Percentiles rank a stretch among this genome's conserved stretches.
These are phyloP conservation scores for Dinochytrium kinnereticum DNA, from an alignment of 371 early-diverging fungal genomes.

Conservation along the genomic window DNA sequence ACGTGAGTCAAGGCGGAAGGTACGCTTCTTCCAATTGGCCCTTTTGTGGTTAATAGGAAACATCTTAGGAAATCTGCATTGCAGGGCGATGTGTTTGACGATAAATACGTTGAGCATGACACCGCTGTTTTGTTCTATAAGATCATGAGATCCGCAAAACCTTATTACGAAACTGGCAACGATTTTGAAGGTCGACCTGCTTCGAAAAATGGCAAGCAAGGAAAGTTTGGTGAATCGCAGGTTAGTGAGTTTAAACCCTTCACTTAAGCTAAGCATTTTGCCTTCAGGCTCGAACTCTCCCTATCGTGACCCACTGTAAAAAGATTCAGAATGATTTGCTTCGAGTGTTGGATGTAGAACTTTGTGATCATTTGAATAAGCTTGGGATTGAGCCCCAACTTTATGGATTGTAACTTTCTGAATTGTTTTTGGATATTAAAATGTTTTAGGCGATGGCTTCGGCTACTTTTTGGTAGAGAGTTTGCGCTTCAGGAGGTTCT, in stretches of 20 bases:
- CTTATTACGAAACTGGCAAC: constrained; percentile 78
- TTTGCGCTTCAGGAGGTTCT: constrained; percentile 74
- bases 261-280: no score
- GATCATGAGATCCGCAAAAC: constrained; percentile 79
- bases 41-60: background rate
- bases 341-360: constrained; percentile 67
- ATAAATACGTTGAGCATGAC: constrained; percentile 82
- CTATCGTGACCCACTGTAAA: constrained; percentile 76
- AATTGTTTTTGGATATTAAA: constrained; percentile 31
- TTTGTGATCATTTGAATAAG: constrained; percentile 70
- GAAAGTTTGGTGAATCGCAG: background rate
- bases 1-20: background rate
- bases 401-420: constrained; percentile 90
- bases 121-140: constrained; percentile 78
- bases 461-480: constrained; percentile 91
- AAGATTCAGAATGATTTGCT: constrained; percentile 76
- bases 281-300: constrained; percentile 50
- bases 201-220: background rate
- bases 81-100: constrained; percentile 48
- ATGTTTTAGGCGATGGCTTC: constrained; percentile 79
- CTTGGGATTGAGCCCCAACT: constrained; percentile 91
- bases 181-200: background rate
- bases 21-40: background rate
- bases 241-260: no score
- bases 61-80: background rate